Conservation (phyloP, 2,329 filamentous ascomycete genomes). For the Helicocarpus griseus region DNA sequence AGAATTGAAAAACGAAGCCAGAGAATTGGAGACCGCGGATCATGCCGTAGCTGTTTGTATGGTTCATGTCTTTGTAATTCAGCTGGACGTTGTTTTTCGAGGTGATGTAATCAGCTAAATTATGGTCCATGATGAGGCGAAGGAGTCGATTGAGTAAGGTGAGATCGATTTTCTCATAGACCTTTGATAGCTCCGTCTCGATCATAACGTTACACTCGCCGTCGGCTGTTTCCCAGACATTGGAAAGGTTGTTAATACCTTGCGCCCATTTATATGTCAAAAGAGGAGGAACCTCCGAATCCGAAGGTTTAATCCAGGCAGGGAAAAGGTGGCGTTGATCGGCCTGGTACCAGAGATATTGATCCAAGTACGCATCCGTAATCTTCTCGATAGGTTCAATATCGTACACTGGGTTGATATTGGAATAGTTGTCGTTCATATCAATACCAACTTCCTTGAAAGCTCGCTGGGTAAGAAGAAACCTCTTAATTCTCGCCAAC, state of each 20-base stretch:
- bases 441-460: conserved; percentile 99
- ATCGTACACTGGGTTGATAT: conserved; percentile 97
- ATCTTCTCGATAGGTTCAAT: conserved; percentile 99
- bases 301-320: conserved; percentile 97
- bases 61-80: conserved; percentile 99
- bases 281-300: conserved; percentile 91
- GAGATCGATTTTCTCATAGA: conserved; percentile 98
- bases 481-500: conserved; percentile 90
- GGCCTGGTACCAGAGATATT: conserved; percentile 98
- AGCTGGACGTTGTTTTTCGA: conserved; percentile 99
- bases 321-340: conserved; percentile 96
- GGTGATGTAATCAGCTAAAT: conserved; percentile 96
- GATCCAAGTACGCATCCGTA: conserved; percentile 94
- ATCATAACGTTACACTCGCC: conserved; percentile 99
- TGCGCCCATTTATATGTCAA: conserved; percentile 98
- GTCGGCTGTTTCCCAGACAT: conserved; percentile 87
- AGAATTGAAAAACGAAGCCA: conserved; percentile 98
- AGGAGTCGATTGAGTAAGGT: conserved; percentile 89
- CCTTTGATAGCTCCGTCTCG: conserved; percentile 96
- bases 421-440: conserved; percentile 99
- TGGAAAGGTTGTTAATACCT: conserved; percentile 94
- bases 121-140: conserved; percentile 97
- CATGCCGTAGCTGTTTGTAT: conserved; percentile 97
- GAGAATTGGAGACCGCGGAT: conserved; percentile 97
- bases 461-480: conserved; percentile 88